These are phyloP conservation scores for Verbena officinalis DNA, from an alignment of 257 asterid species.

Conservation along the genomic window DNA sequence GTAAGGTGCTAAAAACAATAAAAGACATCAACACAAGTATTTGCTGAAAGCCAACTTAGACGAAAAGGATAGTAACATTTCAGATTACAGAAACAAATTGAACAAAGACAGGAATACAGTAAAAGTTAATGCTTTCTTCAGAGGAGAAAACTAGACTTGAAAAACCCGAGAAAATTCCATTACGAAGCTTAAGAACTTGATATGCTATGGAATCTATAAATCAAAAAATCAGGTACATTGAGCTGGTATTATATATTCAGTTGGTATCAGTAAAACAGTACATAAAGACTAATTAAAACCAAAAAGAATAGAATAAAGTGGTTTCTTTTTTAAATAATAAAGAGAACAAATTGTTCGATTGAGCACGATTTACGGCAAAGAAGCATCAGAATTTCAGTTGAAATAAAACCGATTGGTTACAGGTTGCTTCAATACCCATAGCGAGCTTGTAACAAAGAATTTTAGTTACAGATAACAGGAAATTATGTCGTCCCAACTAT, in stretches of 20 bases:
- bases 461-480: constrained; percentile 1
- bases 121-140: neutral
- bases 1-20: neutral
- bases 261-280: constrained; percentile 19
- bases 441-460: constrained; percentile 14
- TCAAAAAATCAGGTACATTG: constrained; percentile 10
- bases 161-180: neutral
- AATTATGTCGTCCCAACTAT: constrained; percentile 13
- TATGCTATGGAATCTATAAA: no score
- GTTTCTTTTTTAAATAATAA: neutral
- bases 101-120: neutral
- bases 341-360: constrained; percentile 13
- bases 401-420: neutral
- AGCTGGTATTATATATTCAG: neutral
- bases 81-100: neutral
- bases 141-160: neutral
- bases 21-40: neutral
- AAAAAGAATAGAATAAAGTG: neutral
- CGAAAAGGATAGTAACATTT: constrained; percentile 3
- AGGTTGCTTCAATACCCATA: constrained; percentile 24
- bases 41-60: constrained; percentile 3
- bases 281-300: neutral
- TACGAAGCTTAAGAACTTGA: neutral
- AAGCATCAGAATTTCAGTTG: neutral
- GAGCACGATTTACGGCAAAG: no score